Conservation (phyloP, 108 stramenopile species). For the Cylindrotheca fusiformis region DNA sequence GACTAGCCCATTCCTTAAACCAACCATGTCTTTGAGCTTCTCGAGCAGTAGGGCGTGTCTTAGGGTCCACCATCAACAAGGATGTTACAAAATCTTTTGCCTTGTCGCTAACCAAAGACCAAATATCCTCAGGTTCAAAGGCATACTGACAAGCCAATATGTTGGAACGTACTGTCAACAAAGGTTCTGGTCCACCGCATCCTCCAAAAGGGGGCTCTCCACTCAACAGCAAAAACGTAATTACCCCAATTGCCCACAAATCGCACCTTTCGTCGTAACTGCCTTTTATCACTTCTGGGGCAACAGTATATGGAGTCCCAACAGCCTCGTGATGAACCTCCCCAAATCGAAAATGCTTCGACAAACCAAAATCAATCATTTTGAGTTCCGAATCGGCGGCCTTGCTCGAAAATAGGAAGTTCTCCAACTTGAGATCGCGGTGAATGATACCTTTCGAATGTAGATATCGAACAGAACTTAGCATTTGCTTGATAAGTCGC, state of each 20-base stretch:
- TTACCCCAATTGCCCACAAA: conserved; percentile 82
- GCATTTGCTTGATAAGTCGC: conserved; percentile 82
- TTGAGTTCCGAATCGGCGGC: conserved; percentile 69
- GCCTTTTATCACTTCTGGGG: conserved; percentile 78
- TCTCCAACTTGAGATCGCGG: conserved; percentile 87
- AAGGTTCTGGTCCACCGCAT: conserved; percentile 73
- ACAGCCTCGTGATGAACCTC: conserved; percentile 84
- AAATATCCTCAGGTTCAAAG: conserved; percentile 69
- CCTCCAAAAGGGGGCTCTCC: conserved; percentile 84
- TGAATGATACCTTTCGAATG: conserved; percentile 88
- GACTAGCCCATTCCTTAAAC: conserved; percentile 67
- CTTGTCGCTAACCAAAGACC: conserved; percentile 59
- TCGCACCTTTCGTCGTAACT: conserved; percentile 80
- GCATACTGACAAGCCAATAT: conserved; percentile 53
- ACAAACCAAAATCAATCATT: conserved; percentile 91
- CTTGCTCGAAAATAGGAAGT: conserved; percentile 79
- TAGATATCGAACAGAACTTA: conserved; percentile 80
- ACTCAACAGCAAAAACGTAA: conserved; percentile 71
- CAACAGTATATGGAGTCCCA: conserved; percentile 81
- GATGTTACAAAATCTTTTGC: conserved; percentile 82
- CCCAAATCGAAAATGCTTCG: conserved; percentile 83
- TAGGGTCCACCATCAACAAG: conserved; percentile 80
- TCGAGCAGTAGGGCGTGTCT: conserved; percentile 74
- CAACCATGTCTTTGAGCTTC: conserved; percentile 81
- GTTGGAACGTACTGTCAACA: conserved; percentile 68